phyloP scores from a whole-genome alignment of 2,329 filamentous ascomycete genomes.

The Pezicula rhizophila region DNA sequence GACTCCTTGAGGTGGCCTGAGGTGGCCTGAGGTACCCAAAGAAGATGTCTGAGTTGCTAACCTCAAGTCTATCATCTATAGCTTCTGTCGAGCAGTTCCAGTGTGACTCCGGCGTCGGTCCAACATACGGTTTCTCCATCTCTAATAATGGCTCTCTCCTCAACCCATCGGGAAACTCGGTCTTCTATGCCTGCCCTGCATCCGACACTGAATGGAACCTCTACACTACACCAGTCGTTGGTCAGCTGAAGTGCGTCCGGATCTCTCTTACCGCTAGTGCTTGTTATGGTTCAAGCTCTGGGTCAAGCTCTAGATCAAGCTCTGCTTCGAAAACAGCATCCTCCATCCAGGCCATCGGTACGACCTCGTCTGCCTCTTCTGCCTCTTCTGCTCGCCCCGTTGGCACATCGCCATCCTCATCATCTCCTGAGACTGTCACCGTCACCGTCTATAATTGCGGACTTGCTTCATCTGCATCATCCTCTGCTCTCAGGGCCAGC shows the following conservation, averaged over 20 bases:
- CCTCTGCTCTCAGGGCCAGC: not conserved
- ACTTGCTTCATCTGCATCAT: not conserved
- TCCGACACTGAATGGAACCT: slow-evolving; percentile 49
- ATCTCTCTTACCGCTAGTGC: slow-evolving; percentile 39
- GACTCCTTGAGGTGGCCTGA: no score
- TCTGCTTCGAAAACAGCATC: slow-evolving; percentile 3
- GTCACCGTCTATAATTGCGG: slow-evolving; percentile 11
- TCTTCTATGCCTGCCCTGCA: slow-evolving; percentile 56
- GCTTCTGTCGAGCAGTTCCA: slow-evolving; percentile 16
- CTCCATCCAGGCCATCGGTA: not conserved
- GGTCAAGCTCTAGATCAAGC: not conserved
- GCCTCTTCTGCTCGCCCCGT: no score
- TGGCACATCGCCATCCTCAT: no score
- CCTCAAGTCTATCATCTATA: not conserved
- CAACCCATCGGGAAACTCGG: slow-evolving; percentile 36
- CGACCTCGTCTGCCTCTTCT: no score
- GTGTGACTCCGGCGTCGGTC: slow-evolving; percentile 45
- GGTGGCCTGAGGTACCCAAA: no score
- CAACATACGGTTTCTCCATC: slow-evolving; percentile 50
- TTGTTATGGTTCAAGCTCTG: slow-evolving; percentile 20
- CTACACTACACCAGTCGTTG: slow-evolving; percentile 37
- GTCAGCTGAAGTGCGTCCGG: slow-evolving; percentile 42
- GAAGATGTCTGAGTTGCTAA: not conserved
- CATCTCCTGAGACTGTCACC: not conserved
- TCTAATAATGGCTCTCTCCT: slow-evolving; percentile 44